Conservation (phyloP, 805 yeast genomes). For the Ascoidea rubescens region DNA sequence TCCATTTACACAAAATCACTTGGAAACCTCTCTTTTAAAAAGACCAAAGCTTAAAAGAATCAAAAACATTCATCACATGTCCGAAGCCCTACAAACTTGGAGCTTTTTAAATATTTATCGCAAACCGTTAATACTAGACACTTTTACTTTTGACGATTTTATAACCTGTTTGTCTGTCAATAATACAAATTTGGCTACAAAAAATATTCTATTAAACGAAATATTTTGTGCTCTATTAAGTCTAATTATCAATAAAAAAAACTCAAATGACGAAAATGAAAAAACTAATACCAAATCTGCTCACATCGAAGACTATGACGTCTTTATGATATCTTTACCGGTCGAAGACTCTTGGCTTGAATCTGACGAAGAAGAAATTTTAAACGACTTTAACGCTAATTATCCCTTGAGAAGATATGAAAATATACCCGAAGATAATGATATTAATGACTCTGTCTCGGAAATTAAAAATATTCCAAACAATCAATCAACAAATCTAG, state of each 20-base stretch:
- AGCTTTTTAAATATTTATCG: constrained; percentile 59
- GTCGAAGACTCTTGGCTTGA: constrained; percentile 4
- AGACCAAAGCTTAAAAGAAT: constrained; percentile 1
- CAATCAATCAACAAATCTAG: not conserved
- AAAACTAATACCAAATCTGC: constrained; percentile 13
- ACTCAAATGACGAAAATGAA: constrained; percentile 19
- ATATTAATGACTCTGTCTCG: too few relatives aligned
- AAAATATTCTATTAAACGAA: constrained; percentile 46
- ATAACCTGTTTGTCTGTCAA: constrained; percentile 41
- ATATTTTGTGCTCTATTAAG: constrained; percentile 53
- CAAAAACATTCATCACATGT: constrained; percentile 9
- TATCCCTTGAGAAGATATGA: too few relatives aligned
- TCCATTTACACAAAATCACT: not conserved
- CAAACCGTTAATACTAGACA: constrained; percentile 48
- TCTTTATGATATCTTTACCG: constrained; percentile 5
- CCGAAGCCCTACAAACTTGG: constrained; percentile 57
- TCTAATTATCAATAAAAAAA: constrained; percentile 33
- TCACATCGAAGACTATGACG: constrained; percentile 16
- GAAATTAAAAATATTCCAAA: constrained; percentile 2
- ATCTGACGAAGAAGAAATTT: constrained; percentile 3
- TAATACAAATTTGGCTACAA: constrained; percentile 17
- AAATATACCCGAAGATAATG: too few relatives aligned
- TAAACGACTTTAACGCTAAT: too few relatives aligned
- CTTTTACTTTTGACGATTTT: constrained; percentile 71
- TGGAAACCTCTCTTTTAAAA: not conserved